Base-by-base conservation (phyloP, 257 asterid species). In the Ilex asprella region DNA sequence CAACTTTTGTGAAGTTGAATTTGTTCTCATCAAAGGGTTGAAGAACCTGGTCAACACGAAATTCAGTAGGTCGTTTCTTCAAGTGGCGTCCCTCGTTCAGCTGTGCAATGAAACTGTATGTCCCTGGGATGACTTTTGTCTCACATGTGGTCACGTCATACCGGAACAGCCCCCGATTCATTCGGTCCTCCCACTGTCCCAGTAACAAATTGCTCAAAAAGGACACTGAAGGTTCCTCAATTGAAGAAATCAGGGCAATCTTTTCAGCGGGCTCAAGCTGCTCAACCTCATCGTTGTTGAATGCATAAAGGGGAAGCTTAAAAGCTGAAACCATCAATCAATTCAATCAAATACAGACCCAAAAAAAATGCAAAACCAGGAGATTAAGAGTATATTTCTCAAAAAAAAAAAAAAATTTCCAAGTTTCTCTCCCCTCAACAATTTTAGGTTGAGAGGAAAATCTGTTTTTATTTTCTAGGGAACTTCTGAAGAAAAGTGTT, bases 41-140 rank as follows among this genome's bases (percentile, higher is more conserved):
- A 73, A 88, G 87, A 72, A 88, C 96, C 77, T 76, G 76, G 73
- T 88, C 94, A 13, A 88, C 27, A 43, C 83, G 75, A 60, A 88
- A 85, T 58, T 88, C 91, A 7, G 94, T 85, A 2, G 85, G 89
- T 29, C 96, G 81, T 65, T 88, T 88, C 79, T 83, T 88, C 16
- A 81, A 88, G 76, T 88, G 91, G 8, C 89, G 86, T 1, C 94
- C 96, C 75, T 88, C 91, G n/a, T 88, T 88, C 66, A 88, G 83
- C 71, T 88, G 96, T 53, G 94, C 89, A 9, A 88, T 70, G 69
- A 85, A 88, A 44, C 94, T 89, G 61, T 67, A 71, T 54, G 63
- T 81, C 30, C 96, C 94, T 0, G 82, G 77, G 71, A 83, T 71
- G 70, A 85, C 57, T 77, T 81, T 88, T 0, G 94, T 78, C 74